phyloP scores from a whole-genome alignment of 2,329 filamentous ascomycete genomes.

The Cladosporium sp. region DNA sequence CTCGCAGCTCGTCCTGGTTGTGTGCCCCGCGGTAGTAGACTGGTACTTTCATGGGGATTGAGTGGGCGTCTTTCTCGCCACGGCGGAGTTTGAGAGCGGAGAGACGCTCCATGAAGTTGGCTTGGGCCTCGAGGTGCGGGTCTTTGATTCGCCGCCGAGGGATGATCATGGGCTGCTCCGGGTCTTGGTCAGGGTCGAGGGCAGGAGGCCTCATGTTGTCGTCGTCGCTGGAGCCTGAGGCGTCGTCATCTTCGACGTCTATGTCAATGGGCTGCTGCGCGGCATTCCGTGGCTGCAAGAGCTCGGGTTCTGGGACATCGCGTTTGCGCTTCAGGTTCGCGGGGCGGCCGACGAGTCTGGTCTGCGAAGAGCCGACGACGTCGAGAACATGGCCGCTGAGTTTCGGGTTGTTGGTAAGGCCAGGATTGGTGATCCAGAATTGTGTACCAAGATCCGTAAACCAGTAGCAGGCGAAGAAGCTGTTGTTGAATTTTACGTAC shows the following conservation, averaged over 20 bases:
- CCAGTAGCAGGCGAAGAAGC: slow-evolving; percentile 76
- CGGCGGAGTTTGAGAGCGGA: slow-evolving; percentile 37
- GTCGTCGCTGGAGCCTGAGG: slow-evolving; percentile 6
- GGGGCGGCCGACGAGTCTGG: slow-evolving; percentile 63
- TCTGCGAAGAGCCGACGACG: slow-evolving; percentile 63
- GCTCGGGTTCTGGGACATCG: slow-evolving; percentile 14
- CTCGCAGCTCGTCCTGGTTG: slow-evolving; percentile 6
- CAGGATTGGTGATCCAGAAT: slow-evolving; percentile 50
- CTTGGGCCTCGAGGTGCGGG: slow-evolving; percentile 21
- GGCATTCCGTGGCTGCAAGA: slow-evolving; percentile 8
- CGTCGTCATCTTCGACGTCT: slow-evolving; percentile 10
- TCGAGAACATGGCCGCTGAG: slow-evolving; percentile 56
- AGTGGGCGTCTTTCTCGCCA: slow-evolving; percentile 31
- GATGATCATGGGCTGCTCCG: slow-evolving; percentile 18
- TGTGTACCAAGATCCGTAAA: slow-evolving; percentile 76
- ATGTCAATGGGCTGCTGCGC: not conserved
- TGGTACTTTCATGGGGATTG: slow-evolving; percentile 1
- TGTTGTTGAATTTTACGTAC: slow-evolving; percentile 70
- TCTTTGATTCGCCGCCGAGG: slow-evolving; percentile 17
- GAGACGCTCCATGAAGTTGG: slow-evolving; percentile 35
- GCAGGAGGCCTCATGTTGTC: not conserved
- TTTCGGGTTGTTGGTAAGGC: slow-evolving; percentile 36
- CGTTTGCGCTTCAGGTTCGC: slow-evolving; percentile 38
- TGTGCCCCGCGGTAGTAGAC: slow-evolving; percentile 11
- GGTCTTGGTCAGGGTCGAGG: not conserved